Evolutionary conservation across 805 yeast genomes (phyloP).

Genomic region (Diddensiella santjacobensis): DNA sequence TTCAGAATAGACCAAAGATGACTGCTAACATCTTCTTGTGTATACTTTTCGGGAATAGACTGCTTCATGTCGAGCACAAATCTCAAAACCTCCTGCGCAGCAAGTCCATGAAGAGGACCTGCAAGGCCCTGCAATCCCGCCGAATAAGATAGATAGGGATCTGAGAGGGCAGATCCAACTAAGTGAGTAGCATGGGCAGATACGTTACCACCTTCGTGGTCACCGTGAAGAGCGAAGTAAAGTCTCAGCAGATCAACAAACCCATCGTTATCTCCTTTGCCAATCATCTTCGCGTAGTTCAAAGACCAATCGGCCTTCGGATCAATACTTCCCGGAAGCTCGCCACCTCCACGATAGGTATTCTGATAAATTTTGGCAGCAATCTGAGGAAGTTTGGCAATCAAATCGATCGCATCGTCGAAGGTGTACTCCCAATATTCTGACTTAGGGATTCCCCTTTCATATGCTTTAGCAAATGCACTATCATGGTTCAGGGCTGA

Average conservation of each 20-base stretch:
- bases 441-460: constrained; percentile 60
- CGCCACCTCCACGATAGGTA: constrained; percentile 50
- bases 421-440: constrained; percentile 73
- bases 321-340: constrained; percentile 42
- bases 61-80: constrained; percentile 69
- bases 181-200: constrained; percentile 84
- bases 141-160: constrained; percentile 72
- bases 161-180: constrained; percentile 78
- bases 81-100: constrained; percentile 82
- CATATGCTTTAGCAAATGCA: constrained; percentile 67
- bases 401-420: constrained; percentile 66
- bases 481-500: constrained; percentile 71
- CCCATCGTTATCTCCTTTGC: constrained; percentile 58
- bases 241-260: constrained; percentile 77
- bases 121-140: constrained; percentile 85
- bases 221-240: constrained; percentile 77
- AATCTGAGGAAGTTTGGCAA: constrained; percentile 69
- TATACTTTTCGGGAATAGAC: constrained; percentile 65
- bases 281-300: constrained; percentile 60
- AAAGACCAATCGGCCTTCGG: constrained; percentile 55
- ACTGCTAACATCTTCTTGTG: constrained; percentile 65
- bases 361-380: constrained; percentile 75
- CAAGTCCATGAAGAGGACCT: constrained; percentile 86
- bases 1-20: constrained; percentile 77
- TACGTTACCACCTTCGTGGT: constrained; percentile 89